Conservation (phyloP, 2,329 filamentous ascomycete genomes). For the Paraconiothyrium sp. region DNA sequence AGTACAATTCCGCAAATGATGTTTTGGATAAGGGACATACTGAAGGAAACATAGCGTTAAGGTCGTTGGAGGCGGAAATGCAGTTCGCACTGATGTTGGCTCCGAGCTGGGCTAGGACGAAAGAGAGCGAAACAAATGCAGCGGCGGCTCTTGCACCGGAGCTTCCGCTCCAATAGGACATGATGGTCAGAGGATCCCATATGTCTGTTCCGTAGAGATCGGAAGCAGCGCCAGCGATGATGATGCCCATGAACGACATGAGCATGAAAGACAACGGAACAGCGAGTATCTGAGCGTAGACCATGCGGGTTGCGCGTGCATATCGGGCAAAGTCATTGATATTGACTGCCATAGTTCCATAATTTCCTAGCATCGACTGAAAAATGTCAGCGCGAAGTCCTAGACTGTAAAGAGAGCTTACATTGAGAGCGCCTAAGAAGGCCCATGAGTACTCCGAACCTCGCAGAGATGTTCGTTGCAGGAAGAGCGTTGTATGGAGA, state of each 20-base stretch:
- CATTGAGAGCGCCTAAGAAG: background rate
- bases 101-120: slow-evolving; percentile 25
- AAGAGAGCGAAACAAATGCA: slow-evolving; percentile 26
- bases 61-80: slow-evolving; percentile 28
- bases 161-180: slow-evolving; percentile 17
- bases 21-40: background rate
- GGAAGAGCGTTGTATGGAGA: no score
- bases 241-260: slow-evolving; percentile 27
- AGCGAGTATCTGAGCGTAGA: slow-evolving; percentile 19
- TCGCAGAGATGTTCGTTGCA: no score
- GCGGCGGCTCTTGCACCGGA: slow-evolving; percentile 22
- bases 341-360: slow-evolving; percentile 18
- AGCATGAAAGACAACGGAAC: slow-evolving; percentile 23
- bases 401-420: background rate
- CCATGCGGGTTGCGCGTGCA: slow-evolving; percentile 9
- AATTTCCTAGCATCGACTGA: slow-evolving; percentile 30
- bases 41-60: slow-evolving; percentile 12
- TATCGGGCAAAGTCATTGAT: slow-evolving; percentile 25
- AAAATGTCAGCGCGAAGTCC: background rate
- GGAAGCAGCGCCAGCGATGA: slow-evolving; percentile 18
- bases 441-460: no score
- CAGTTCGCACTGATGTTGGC: slow-evolving; percentile 32
- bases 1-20: background rate
- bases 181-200: slow-evolving; percentile 32
- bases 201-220: slow-evolving; percentile 20